Evolutionary conservation across 495 filamentous ascomycete genomes (phyloP), one percentile per base, ranked within the genome.

Genomic region (Penicillium lividum): DNA sequence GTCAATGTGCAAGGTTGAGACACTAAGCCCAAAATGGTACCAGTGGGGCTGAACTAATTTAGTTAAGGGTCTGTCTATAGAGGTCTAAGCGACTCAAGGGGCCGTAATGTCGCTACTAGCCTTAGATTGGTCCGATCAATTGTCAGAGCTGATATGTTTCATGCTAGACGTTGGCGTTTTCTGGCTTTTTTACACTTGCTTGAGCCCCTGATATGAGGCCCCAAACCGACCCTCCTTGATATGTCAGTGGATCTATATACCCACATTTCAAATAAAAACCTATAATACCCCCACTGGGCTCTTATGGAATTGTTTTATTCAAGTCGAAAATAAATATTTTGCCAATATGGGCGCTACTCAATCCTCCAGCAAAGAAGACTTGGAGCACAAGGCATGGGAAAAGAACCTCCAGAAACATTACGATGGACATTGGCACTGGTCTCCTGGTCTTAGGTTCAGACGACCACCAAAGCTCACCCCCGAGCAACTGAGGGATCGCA

Each of bases 401-500:
- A 52, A 56, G 13, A 11, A 56, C 43, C 28, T 56, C 7, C 4
- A 25, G 34, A 36, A 42, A 5, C 54, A 56, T 25, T 56, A 56
- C 29, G 43, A 50, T 29, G 54, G 54, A 36, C n/a, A 40, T 27
- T 13, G 49, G n/a, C 49, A 38, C 15, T 52, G 49, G 49, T 25
- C 31, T 7, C 8, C 16, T 28, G 49, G 34, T 31, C n/a, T 36
- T 33, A 10, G 31, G 22, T 38, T 40, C 49, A 18, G 25, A 15
- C 49, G 34, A 3, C 49, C 49, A 27, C 16, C 31, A 1, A 50
- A 13, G 27, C 22, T 31, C 29, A 36, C 25, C 8, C 43, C 49
- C n/a, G 18, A 43, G 9, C 29, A 45, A 11, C 43, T 61, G 18
- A 15, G 53, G 18, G 49, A 57, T 25, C 59, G 59, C 31, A 57